A percentile compares a stretch with the other conserved stretches of the same genome.
Conservation (phyloP, 140 eudicot genomes). For the Senecio squalidus region DNA sequence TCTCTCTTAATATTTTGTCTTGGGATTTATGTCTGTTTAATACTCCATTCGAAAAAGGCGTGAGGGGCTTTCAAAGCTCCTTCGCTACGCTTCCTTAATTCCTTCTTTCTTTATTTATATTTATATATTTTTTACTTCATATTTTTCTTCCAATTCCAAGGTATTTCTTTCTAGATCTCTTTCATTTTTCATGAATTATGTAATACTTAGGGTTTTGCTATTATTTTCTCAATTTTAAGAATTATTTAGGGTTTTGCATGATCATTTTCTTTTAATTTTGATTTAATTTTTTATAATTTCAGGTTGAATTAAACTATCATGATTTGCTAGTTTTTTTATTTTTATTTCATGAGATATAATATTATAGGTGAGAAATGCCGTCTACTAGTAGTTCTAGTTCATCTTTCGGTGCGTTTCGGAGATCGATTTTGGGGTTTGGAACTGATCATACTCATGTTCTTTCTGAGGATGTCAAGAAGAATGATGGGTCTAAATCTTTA, state of each 20-base stretch:
- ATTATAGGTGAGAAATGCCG: slow-evolving; percentile 32
- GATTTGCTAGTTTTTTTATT: background rate
- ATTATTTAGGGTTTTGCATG: slow-evolving; percentile 16
- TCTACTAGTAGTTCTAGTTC: slow-evolving; percentile 36
- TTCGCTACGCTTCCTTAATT: slow-evolving; percentile 30
- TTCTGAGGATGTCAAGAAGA: slow-evolving; percentile 39
- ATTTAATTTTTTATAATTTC: no score
- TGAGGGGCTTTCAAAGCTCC: slow-evolving; percentile 21
- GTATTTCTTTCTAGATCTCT: background rate
- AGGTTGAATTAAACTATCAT: slow-evolving; percentile 13
- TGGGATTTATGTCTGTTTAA: slow-evolving; percentile 32
- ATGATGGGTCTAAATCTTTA: slow-evolving; percentile 16
- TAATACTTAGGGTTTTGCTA: background rate
- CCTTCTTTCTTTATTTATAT: background rate
- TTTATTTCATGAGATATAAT: slow-evolving; percentile 6
- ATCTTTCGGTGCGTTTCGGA: slow-evolving; percentile 58
- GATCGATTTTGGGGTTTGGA: slow-evolving; percentile 48
- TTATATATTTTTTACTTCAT: slow-evolving; percentile 18
- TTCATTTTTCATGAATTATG: background rate
- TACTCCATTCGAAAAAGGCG: slow-evolving; percentile 26
- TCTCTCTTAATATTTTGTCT: slow-evolving; percentile 8
- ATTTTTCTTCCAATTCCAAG: slow-evolving; percentile 21
- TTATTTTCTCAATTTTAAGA: background rate
- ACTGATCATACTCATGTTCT: slow-evolving; percentile 46
- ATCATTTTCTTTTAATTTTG: slow-evolving; percentile 18